Evolutionary conservation across 2,329 filamentous ascomycete genomes (phyloP).

Genomic region (Akanthomyces uredinophilus): DNA sequence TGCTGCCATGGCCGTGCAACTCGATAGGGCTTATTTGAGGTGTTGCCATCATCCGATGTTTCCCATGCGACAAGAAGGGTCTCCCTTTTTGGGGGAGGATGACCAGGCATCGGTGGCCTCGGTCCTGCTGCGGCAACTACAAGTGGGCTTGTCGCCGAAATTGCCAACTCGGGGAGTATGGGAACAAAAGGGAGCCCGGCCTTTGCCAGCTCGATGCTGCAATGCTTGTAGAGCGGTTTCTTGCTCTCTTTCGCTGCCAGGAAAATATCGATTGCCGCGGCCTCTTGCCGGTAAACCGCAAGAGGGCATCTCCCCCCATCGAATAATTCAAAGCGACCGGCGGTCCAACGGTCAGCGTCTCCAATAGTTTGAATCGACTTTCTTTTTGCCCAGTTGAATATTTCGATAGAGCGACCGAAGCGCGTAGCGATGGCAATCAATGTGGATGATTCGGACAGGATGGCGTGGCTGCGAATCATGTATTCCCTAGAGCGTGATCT

Average conservation of each 20-base stretch:
- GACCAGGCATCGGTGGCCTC: conserved; percentile 32
- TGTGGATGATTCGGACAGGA: conserved; percentile 35
- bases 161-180: conserved; percentile 35
- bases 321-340: conserved; percentile 30
- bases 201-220: conserved; percentile 31
- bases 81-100: conserved; percentile 33
- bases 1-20: conserved; percentile 34
- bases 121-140: conserved; percentile 35
- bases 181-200: conserved; percentile 33
- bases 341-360: conserved; percentile 34
- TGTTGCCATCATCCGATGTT: conserved; percentile 24
- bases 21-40: conserved; percentile 29
- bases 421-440: conserved; percentile 34
- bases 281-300: conserved; percentile 31
- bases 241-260: conserved; percentile 25
- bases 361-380: conserved; percentile 35
- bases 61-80: conserved; percentile 37
- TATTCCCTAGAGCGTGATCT: conserved; percentile 36
- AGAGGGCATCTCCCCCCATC: conserved; percentile 30
- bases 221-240: conserved; percentile 32
- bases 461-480: conserved; percentile 38
- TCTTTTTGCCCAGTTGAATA: conserved; percentile 36
- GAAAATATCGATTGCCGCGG: conserved; percentile 30
- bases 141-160: conserved; percentile 35
- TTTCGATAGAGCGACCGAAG: conserved; percentile 35